Evolutionary conservation across 257 asterid genomes (phyloP), one percentile per base, ranked within the genome.

Genomic region (Craterostigma plantagineum): DNA sequence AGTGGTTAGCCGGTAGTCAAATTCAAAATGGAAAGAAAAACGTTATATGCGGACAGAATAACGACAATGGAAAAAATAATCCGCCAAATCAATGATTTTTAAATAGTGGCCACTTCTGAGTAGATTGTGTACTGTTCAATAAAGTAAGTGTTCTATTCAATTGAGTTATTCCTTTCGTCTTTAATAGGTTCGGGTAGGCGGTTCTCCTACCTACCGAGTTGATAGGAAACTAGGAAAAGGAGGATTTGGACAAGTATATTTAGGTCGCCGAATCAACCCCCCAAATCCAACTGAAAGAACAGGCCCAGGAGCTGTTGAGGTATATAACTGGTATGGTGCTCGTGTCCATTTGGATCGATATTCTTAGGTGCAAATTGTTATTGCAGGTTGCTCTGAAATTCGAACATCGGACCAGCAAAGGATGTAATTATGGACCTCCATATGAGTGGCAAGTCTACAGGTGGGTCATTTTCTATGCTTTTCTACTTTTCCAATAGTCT

Each of bases 221-320:
- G 91, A 71, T 27, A 64, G 38, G 62, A 80, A 71, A 57, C 68
- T 80, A 41, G 93, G 93, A 18, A 76, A 80, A 59, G 93, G 93
- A 52, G 93, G 91, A 14, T 80, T 80, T 52, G 93, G 93, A 13
- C 93, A 80, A 65, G 93, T 80, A 14, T 73, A 54, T 64, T 76
- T 76, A 11, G 93, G 93, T 59, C 77, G 79, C n/a, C 72, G 81
- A 14, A 46, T 65, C 18, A 73, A 68, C 46, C 75, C 79, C 11
- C 61, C 68, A 16, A 62, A 60, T 54, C 79, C 61, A 16, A 42
- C 33, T 42, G 82, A 76, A 72, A 71, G 72, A 54, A 62, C 65
- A 16, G 91, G 93, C 43, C 66, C 93, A 14, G 69, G 72, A 33
- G 93, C 93, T 14, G 18, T 73, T 30, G 91, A 73, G 82, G 93